phyloP scores from a whole-genome alignment of 345 rosid genomes.

The Citrus sp. region DNA sequence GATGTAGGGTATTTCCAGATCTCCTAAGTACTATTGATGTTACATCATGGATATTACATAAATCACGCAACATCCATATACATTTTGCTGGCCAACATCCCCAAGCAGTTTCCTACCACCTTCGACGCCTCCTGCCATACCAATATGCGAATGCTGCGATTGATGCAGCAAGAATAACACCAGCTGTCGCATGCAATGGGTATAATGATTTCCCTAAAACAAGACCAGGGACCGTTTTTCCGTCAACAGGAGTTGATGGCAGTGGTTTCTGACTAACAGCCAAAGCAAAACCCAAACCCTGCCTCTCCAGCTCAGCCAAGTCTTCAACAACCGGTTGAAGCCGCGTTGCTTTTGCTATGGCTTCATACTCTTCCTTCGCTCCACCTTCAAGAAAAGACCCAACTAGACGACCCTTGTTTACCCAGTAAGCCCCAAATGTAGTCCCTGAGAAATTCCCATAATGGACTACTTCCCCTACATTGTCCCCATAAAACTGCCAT shows the following conservation, averaged over 20 bases:
- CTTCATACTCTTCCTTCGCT: conserved; percentile 84
- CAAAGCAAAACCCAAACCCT: conserved; percentile 68
- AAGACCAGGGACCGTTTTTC: conserved; percentile 28
- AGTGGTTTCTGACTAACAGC: conserved; percentile 39
- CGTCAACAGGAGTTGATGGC: conserved; percentile 21
- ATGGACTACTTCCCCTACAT: conserved; percentile 73
- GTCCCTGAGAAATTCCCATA: conserved; percentile 73
- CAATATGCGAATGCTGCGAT: conserved; percentile 84
- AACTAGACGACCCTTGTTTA: conserved; percentile 69
- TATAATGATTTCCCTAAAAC: conserved; percentile 46
- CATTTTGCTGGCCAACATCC: not conserved
- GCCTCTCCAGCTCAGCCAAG: conserved; percentile 49
- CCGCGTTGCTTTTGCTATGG: conserved; percentile 66
- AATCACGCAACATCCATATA: not conserved
- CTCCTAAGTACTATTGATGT: not conserved
- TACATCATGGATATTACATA: conserved; percentile 32
- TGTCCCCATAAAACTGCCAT: conserved; percentile 97
- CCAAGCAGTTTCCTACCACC: conserved; percentile 53
- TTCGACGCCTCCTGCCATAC: conserved; percentile 81
- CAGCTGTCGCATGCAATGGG: conserved; percentile 69
- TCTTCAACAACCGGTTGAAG: conserved; percentile 59
- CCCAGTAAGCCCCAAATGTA: conserved; percentile 87
- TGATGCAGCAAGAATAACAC: conserved; percentile 76
- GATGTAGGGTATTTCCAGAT: not conserved
- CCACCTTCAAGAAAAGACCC: conserved; percentile 98